These are phyloP conservation scores for Narthecium ossifragum DNA, from an alignment of 106 monocot genomes.

Conservation along the genomic window DNA sequence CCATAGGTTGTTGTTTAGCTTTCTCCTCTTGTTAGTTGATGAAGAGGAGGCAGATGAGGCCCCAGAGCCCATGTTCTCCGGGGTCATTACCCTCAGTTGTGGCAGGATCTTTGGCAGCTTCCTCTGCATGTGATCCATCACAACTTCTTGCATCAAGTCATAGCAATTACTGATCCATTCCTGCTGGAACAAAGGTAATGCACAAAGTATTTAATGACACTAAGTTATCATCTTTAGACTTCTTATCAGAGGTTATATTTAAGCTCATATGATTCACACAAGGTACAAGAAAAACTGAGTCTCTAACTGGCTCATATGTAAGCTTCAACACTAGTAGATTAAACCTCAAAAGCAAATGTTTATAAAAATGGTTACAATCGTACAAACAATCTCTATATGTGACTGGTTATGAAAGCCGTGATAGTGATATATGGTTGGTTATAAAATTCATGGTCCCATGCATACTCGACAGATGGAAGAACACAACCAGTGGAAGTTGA, in stretches of 20 bases:
- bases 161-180: slow-evolving; percentile 48
- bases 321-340: too few species aligned
- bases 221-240: background rate
- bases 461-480: too few species aligned
- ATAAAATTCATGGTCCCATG: too few species aligned
- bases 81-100: slow-evolving; percentile 21
- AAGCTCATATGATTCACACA: too few species aligned
- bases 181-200: slow-evolving; percentile 15
- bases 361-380: too few species aligned
- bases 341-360: too few species aligned
- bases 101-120: slow-evolving; percentile 15
- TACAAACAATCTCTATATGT: too few species aligned
- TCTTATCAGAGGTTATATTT: background rate
- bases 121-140: slow-evolving; percentile 13
- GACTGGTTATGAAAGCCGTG: too few species aligned
- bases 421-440: too few species aligned
- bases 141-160: slow-evolving; percentile 36
- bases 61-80: slow-evolving; percentile 8
- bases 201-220: background rate
- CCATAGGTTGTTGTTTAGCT: slow-evolving; percentile 18
- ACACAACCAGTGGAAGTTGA: too few species aligned
- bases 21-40: slow-evolving; percentile 47
- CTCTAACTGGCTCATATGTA: too few species aligned
- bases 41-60: slow-evolving; percentile 21
- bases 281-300: too few species aligned